These are phyloP conservation scores for Geum urbanum DNA, from an alignment of 306 rosid genomes.

Conservation along the genomic window DNA sequence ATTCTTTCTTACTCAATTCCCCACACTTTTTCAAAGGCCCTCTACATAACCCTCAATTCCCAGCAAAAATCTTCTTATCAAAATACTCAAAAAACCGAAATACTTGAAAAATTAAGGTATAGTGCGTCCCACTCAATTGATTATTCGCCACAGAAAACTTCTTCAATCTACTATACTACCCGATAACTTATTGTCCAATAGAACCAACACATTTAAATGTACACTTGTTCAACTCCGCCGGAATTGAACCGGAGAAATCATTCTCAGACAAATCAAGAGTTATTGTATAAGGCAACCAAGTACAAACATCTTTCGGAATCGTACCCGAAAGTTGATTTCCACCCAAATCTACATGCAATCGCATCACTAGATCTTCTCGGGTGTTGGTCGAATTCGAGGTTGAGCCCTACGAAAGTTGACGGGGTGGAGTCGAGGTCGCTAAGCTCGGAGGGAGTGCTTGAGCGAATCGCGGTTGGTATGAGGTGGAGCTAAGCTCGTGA, in stretches of 20 bases:
- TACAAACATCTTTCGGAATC: slow-evolving; percentile 59
- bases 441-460: too few species aligned
- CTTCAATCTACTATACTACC: slow-evolving; percentile 59
- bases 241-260: slow-evolving; percentile 50
- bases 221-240: slow-evolving; percentile 48
- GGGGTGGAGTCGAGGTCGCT: neutral
- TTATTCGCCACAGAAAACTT: slow-evolving; percentile 62
- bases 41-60: slow-evolving; percentile 76
- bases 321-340: slow-evolving; percentile 38
- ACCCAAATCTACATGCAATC: too few species aligned
- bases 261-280: slow-evolving; percentile 59
- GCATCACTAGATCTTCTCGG: too few species aligned
- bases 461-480: too few species aligned
- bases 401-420: too few species aligned
- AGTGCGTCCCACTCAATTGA: slow-evolving; percentile 42
- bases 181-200: slow-evolving; percentile 49
- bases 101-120: slow-evolving; percentile 39
- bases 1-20: slow-evolving; percentile 69
- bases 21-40: slow-evolving; percentile 78
- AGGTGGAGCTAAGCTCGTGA: too few species aligned
- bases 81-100: slow-evolving; percentile 28
- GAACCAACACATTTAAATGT: slow-evolving; percentile 45
- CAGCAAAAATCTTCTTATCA: slow-evolving; percentile 45
- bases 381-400: too few species aligned
- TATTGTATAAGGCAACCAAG: slow-evolving; percentile 67